Percentiles rank a stretch among this genome's conserved stretches.
phyloP scores from a whole-genome alignment of 1,139 yeast genomes.

The Kodamaea arcana region DNA sequence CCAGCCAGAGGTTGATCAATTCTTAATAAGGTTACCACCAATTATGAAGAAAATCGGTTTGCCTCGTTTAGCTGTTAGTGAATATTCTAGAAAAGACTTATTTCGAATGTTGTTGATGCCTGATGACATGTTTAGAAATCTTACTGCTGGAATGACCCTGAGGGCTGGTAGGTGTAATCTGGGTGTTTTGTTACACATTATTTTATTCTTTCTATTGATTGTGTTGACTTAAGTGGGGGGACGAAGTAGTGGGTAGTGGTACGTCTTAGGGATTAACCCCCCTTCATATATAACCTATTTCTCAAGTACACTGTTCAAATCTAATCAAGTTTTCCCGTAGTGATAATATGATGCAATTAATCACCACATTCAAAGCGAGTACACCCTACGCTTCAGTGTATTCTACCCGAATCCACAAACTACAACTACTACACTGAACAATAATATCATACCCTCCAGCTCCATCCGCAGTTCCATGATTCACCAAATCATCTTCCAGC shows the following conservation, averaged over 20 bases:
- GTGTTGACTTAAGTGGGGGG: too few species aligned
- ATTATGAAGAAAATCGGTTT: conserved; percentile 1
- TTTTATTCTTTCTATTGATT: too few species aligned
- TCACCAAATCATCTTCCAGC: conserved; percentile 56
- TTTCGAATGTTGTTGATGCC: conserved; percentile 3
- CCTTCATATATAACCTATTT: too few species aligned
- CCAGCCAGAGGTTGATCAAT: conserved; percentile 2
- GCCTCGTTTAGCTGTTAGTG: conserved; percentile 1
- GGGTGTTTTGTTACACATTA: too few species aligned
- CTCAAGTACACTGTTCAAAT: too few species aligned
- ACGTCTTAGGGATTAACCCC: too few species aligned
- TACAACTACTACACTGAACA: conserved; percentile 77
- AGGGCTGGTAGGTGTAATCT: too few species aligned
- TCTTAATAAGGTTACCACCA: not conserved
- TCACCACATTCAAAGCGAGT: too few species aligned
- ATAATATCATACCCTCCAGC: conserved; percentile 62
- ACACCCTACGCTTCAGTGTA: conserved; percentile 37
- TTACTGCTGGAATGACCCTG: too few species aligned
- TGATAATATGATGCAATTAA: too few species aligned
- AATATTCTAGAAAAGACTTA: not conserved
- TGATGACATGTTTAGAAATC: not conserved
- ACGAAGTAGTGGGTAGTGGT: too few species aligned
- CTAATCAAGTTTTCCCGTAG: too few species aligned
- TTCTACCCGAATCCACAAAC: conserved; percentile 75
- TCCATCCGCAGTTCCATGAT: conserved; percentile 46